These are phyloP conservation scores for Brachypodium distachyon DNA, from an alignment of 202 grass and related monocot genomes.

Conservation along the genomic window DNA sequence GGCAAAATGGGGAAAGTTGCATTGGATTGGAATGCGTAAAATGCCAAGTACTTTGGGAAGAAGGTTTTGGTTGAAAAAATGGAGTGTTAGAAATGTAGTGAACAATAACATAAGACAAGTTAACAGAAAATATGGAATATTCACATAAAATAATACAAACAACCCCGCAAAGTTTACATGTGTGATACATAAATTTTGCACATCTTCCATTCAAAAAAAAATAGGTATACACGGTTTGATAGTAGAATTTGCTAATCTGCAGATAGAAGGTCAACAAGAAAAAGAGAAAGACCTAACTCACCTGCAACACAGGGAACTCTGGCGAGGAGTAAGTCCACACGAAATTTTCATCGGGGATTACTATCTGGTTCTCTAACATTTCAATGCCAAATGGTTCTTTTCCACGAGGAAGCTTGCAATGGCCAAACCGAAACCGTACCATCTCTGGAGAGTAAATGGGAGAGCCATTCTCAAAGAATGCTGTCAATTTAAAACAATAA, in stretches of 20 bases:
- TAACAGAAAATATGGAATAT: background rate
- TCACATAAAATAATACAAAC: background rate
- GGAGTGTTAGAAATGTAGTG: background rate
- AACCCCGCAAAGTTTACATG: background rate
- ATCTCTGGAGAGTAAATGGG: conserved; percentile 65
- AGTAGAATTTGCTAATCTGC: background rate
- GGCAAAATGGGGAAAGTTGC: background rate
- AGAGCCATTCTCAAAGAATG: conserved; percentile 31
- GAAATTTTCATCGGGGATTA: conserved; percentile 50
- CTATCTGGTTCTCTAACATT: conserved; percentile 15
- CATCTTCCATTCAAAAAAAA: background rate
- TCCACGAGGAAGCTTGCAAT: conserved; percentile 28
- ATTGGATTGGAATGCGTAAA: background rate
- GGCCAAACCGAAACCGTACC: conserved; percentile 57
- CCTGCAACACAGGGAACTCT: conserved; percentile 61
- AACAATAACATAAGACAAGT: background rate
- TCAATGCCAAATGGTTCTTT: conserved; percentile 15
- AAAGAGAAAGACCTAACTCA: background rate
- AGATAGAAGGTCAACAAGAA: background rate
- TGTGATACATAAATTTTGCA: background rate
- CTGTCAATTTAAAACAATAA: conserved; percentile 21
- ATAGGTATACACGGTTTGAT: background rate
- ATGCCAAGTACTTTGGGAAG: background rate
- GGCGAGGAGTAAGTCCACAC: conserved; percentile 69
- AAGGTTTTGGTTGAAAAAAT: no score